phyloP scores from a whole-genome alignment of 2,329 filamentous ascomycete species.

The Aspergillus japonicus region DNA sequence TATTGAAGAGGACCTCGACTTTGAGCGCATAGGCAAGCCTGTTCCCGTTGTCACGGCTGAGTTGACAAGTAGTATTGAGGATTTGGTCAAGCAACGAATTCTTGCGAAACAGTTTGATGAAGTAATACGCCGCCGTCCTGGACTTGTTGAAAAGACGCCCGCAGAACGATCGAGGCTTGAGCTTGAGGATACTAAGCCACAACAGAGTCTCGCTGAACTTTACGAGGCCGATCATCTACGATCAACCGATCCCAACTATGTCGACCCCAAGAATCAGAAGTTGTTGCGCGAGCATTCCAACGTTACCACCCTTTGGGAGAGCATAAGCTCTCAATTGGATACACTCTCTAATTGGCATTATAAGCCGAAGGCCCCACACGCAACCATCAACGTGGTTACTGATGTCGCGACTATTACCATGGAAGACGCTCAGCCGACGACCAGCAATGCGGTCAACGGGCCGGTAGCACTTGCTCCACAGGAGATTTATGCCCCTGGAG shows the following conservation, averaged over 20 bases:
- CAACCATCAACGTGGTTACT: slow-evolving; percentile 80
- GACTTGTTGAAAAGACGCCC: slow-evolving; percentile 63
- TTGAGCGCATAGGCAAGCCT: slow-evolving; percentile 91
- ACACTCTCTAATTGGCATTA: slow-evolving; percentile 92
- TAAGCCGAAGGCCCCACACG: slow-evolving; percentile 79
- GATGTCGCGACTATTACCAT: slow-evolving; percentile 90
- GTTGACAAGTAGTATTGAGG: slow-evolving; percentile 85
- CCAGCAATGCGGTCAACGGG: slow-evolving; percentile 61
- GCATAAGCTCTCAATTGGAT: slow-evolving; percentile 77
- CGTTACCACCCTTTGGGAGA: slow-evolving; percentile 78
- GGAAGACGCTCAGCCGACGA: slow-evolving; percentile 90
- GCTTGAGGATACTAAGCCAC: slow-evolving; percentile 82
- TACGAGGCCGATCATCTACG: slow-evolving; percentile 92
- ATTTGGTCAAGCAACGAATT: slow-evolving; percentile 90
- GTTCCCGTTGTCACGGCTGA: slow-evolving; percentile 92
- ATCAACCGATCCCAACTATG: slow-evolving; percentile 72
- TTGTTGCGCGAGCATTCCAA: slow-evolving; percentile 78
- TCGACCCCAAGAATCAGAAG: slow-evolving; percentile 80
- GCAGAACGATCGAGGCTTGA: slow-evolving; percentile 72
- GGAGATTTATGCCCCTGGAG: slow-evolving; percentile 84
- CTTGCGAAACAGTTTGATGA: slow-evolving; percentile 90
- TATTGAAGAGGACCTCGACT: slow-evolving; percentile 91
- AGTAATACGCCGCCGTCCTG: slow-evolving; percentile 76
- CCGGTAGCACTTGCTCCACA: slow-evolving; percentile 82
- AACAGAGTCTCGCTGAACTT: slow-evolving; percentile 82